Conservation (phyloP, 441 rosid genomes). For the Adansonia madagascariensis region DNA sequence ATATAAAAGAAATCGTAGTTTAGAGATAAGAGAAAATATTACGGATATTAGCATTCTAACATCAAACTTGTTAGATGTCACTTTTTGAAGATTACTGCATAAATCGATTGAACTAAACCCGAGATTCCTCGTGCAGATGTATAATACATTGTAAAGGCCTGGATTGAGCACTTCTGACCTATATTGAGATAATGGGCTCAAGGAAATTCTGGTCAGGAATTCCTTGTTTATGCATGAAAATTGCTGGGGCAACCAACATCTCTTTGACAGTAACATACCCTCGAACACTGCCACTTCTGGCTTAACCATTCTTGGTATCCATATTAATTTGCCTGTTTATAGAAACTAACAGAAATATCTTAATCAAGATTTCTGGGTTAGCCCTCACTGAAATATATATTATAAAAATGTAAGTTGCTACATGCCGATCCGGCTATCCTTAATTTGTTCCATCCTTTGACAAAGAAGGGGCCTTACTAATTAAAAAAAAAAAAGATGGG, state of each 20-base stretch:
- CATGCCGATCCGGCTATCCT: neutral
- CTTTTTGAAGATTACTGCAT: too few relatives aligned
- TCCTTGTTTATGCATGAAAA: neutral
- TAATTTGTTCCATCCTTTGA: neutral
- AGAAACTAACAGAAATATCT: neutral
- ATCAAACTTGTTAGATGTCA: too few relatives aligned
- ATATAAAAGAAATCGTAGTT: too few relatives aligned
- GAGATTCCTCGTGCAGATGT: neutral
- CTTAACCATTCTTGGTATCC: neutral
- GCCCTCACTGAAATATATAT: neutral
- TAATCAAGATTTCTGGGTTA: neutral
- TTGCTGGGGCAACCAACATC: slow-evolving; percentile 17
- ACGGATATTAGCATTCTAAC: too few relatives aligned
- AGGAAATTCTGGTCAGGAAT: neutral
- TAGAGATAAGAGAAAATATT: too few relatives aligned
- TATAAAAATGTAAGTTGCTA: neutral
- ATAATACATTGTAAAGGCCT: neutral
- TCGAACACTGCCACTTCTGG: slow-evolving; percentile 17
- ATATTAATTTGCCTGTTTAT: neutral
- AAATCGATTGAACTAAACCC: too few relatives aligned
- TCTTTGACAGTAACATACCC: slow-evolving; percentile 8
- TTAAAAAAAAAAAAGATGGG: neutral
- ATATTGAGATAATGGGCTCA: neutral
- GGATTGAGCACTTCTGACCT: neutral
- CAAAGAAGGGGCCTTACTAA: neutral